Evolutionary conservation across 169 alveolate genomes (phyloP).

Genomic region (Plasmodium gonderi): DNA sequence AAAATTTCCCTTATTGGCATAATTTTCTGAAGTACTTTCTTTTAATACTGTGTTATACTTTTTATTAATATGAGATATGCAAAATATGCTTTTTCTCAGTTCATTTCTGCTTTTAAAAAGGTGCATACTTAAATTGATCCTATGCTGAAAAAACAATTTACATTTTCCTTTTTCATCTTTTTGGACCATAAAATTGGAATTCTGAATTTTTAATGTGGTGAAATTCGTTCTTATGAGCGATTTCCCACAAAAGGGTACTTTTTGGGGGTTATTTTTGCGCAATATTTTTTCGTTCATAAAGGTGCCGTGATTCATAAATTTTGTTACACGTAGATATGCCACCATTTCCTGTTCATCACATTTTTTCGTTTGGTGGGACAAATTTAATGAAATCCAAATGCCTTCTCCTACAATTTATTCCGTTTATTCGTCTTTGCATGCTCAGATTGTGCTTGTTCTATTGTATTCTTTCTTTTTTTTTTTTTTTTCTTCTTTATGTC

Average conservation of each 20-base stretch:
- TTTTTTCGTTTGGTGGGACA: neutral
- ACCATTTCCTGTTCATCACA: neutral
- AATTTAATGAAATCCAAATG: neutral
- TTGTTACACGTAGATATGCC: neutral
- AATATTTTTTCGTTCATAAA: neutral
- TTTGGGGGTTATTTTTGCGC: neutral
- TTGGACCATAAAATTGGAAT: neutral
- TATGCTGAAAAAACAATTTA: neutral
- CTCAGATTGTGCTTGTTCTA: neutral
- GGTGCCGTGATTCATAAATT: neutral
- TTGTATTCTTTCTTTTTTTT: too few relatives aligned
- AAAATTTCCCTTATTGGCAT: neutral
- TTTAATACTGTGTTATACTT: neutral
- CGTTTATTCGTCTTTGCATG: neutral
- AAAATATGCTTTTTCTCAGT: neutral
- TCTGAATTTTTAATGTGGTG: slow-evolving; percentile 2
- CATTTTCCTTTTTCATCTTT: neutral
- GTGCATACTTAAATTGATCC: neutral
- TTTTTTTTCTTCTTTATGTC: neutral
- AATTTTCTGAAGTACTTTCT: neutral
- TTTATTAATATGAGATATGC: slow-evolving; percentile 2
- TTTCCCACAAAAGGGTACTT: neutral
- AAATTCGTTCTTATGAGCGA: neutral
- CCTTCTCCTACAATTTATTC: neutral
- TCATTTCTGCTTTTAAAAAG: neutral